Base-by-base conservation (phyloP, 148 eudicot genomes). In the Rhododendron molle region DNA sequence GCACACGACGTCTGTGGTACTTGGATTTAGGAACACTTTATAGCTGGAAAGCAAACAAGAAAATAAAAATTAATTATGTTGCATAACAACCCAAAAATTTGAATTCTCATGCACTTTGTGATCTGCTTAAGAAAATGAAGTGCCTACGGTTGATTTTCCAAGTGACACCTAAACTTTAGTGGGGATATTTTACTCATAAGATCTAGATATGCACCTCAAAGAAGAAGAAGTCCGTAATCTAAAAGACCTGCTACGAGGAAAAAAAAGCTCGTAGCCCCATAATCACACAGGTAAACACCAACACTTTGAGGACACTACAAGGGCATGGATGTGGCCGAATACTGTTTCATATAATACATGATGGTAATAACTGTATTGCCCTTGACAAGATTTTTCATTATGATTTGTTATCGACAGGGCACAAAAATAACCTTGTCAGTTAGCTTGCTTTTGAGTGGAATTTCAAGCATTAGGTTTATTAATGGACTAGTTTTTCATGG, bases 1-100 rank as follows among this genome's bases (percentile, higher is more conserved):
- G 86, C 99, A 97, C 83, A 97, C 96, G 58, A 97, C 99, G 74
- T 97, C 99, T 0, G 99, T 95, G 50, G 99, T 97, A 93, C 99
- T 97, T 83, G 99, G 99, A 78, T 96, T 96, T 52, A 96, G 85
- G 89, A 96, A 94, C 86, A 96, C 98, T 88, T 94, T 96, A 89
- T 96, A 96, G 74, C 99, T 96, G 91, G 67, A 86, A 84, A n/a
- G 47, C 20, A 69, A 46, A 32, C 58, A 79, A 16, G 44, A 83
- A 47, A 80, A n/a, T 77, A 82, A 74, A 15, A 50, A 44, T 23
- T 18, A 28, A 80, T 71, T 65, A 15, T 7, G 65, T 30, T 2
- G 52, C n/a, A 76, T 12, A 58, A 60, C 5, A 34, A 11, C 2
- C 21, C 30, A 11, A 58, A 52, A 76, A 40, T 14, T n/a, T 50